Evolutionary conservation across 306 rosid species (phyloP).

Genomic region (Vicia sativa): DNA sequence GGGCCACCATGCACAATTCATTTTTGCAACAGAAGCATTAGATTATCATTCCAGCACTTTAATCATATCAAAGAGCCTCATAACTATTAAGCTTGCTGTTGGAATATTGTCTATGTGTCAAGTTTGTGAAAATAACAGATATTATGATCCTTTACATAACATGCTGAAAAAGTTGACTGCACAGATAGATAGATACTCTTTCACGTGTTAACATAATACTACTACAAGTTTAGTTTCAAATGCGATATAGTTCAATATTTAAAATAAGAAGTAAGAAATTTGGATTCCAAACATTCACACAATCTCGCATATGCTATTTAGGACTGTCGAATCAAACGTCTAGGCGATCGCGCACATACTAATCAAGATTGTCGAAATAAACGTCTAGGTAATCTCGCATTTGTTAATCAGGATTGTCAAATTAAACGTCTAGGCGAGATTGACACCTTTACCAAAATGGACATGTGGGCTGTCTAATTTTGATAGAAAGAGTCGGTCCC

Average conservation of each 20-base stretch:
- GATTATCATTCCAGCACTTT: conserved; percentile 9
- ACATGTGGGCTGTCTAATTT: background rate
- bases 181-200: conserved; percentile 34
- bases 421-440: no score
- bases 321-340: background rate
- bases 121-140: conserved; percentile 21
- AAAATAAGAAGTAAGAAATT: background rate
- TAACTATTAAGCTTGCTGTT: conserved; percentile 17
- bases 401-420: no score
- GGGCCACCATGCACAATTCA: conserved; percentile 14
- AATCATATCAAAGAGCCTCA: background rate
- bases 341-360: no score
- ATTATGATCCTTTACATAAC: conserved; percentile 14
- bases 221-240: background rate
- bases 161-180: conserved; percentile 28
- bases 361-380: no score
- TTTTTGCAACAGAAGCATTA: conserved; percentile 28
- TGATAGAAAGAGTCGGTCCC: no score
- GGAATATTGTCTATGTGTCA: conserved; percentile 24
- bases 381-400: no score
- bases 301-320: rapidly evolving
- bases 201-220: conserved; percentile 23
- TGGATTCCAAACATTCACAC: background rate
- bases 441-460: no score
- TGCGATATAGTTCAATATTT: background rate